Base-by-base conservation (phyloP, 2,329 filamentous ascomycete genomes). In the Hymenoscyphus repandus region DNA sequence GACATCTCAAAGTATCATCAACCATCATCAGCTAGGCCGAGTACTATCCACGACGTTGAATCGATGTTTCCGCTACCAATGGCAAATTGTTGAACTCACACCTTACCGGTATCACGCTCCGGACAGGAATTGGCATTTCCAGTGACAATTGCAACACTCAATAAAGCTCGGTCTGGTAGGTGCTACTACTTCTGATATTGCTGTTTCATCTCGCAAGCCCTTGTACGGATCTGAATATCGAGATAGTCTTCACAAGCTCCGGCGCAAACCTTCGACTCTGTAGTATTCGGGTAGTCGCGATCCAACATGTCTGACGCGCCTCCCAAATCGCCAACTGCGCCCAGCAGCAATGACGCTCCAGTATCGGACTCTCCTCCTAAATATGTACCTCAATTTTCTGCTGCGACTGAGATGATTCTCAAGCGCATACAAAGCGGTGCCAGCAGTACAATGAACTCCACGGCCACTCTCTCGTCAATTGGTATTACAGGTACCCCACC, bases 401-500 rank as follows among this genome's bases (percentile, higher is more conserved):
- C 65, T 34, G 56, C 65, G 12, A 68, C 66, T 1, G 64, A 67
- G 47, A 66, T 67, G 64, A 68, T 68, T 33, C 59, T 68, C 33
- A 64, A 66, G 56, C 64, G 66, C 37, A 66, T 67, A 41, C 59
- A 64, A 39, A 61, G 62, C 17, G 62, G 65, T 30, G 52, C 46
- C 40, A 30, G 33, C 27, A 27, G 11, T 15, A 47, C 37, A 5
- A 53, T 49, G 17, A 47, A 47, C 44, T 39, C 41, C 27, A 50
- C 56, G 11, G 54, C 55, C 13, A 58, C 51, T 20, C 56, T 63
- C 11, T 57, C 58, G 30, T 58, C 60, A 13, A 58, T 63, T 51
- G 61, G 61, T 32, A 61, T 62, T 50, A 58, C 60, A n/a, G 59
- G 56, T 5, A 59, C 58, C 41, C 59, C 60, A 32, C 58, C 63